A percentile compares a stretch with the other conserved stretches of the same genome.
phyloP scores from a whole-genome alignment of 768 basidiomycete species.

The Suillus decipiens region DNA sequence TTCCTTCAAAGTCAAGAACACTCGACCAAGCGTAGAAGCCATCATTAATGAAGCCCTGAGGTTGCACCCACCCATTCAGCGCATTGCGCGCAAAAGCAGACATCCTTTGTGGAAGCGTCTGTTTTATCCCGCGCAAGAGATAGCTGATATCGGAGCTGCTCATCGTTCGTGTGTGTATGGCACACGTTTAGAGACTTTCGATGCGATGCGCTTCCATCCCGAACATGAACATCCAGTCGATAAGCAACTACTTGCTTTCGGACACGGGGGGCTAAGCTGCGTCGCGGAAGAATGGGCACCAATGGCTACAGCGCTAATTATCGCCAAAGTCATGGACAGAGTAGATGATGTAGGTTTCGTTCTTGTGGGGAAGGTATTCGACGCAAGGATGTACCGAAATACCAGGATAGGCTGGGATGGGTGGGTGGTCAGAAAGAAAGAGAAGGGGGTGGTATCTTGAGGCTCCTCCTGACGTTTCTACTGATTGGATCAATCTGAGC shows the following conservation, averaged over 20 bases:
- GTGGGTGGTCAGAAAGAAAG: constrained; percentile 31
- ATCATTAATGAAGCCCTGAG: constrained; percentile 32
- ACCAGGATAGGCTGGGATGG: constrained; percentile 47
- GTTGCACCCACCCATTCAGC: constrained; percentile 28
- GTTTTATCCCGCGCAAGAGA: constrained; percentile 17
- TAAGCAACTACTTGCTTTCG: constrained; percentile 44
- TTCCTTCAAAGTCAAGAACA: constrained; percentile 16
- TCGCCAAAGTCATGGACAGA: constrained; percentile 41
- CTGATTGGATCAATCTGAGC: not conserved
- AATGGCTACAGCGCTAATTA: constrained; percentile 50
- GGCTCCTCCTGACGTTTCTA: not conserved
- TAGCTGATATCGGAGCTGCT: constrained; percentile 26
- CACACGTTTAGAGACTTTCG: constrained; percentile 42
- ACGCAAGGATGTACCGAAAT: constrained; percentile 20
- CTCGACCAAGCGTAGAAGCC: constrained; percentile 23
- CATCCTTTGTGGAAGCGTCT: constrained; percentile 19
- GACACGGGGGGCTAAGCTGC: constrained; percentile 38
- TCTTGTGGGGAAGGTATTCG: constrained; percentile 11
- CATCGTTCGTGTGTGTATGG: constrained; percentile 21
- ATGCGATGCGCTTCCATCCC: constrained; percentile 44
- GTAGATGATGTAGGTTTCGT: constrained; percentile 31
- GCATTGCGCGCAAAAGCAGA: constrained; percentile 10
- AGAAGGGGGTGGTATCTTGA: not conserved
- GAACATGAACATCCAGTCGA: constrained; percentile 20
- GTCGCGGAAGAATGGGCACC: constrained; percentile 53